A percentile compares a stretch with the other conserved stretches of the same genome.
Evolutionary conservation across 2,329 filamentous ascomycete species (phyloP).

Genomic region (Penicillium glabrum): DNA sequence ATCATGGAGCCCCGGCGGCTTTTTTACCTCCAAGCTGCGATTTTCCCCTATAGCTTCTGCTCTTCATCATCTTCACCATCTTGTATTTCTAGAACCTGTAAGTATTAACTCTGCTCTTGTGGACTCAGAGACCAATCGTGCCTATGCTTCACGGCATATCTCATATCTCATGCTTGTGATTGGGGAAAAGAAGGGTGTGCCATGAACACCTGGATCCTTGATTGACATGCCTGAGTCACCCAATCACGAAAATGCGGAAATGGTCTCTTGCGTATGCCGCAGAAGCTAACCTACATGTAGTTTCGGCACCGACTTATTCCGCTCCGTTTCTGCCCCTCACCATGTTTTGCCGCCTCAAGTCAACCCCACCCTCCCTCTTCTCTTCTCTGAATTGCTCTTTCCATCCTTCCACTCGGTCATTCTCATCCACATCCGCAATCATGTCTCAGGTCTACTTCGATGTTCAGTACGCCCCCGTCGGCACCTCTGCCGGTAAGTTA

Average conservation of each 20-base stretch:
- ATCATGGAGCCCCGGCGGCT: slow-evolving; percentile 20
- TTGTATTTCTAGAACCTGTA: slow-evolving; percentile 15
- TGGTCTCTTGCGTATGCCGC: slow-evolving; percentile 16
- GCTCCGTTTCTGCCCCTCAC: slow-evolving; percentile 36
- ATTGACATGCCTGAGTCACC: background rate
- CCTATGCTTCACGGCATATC: background rate
- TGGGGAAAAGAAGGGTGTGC: background rate
- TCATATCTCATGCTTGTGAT: background rate
- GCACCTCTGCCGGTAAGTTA: slow-evolving; percentile 30
- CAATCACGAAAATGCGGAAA: slow-evolving; percentile 17
- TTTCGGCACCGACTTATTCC: slow-evolving; percentile 26
- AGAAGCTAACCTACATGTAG: slow-evolving; percentile 25
- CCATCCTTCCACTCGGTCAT: slow-evolving; percentile 28
- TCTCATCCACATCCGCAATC: slow-evolving; percentile 60
- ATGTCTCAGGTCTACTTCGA: slow-evolving; percentile 83
- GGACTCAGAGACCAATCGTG: background rate
- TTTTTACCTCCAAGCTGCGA: slow-evolving; percentile 24
- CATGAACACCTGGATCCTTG: slow-evolving; percentile 8
- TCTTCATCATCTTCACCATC: slow-evolving; percentile 11
- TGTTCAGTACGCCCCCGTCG: slow-evolving; percentile 57
- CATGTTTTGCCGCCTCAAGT: slow-evolving; percentile 45
- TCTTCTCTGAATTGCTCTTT: slow-evolving; percentile 41
- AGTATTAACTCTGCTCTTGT: slow-evolving; percentile 6
- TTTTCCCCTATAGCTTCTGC: slow-evolving; percentile 21
- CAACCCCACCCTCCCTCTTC: slow-evolving; percentile 47